Evolutionary conservation across 768 basidiomycete species (phyloP), one percentile per base, ranked within the genome.

Genomic region (Termitomyces sp.): DNA sequence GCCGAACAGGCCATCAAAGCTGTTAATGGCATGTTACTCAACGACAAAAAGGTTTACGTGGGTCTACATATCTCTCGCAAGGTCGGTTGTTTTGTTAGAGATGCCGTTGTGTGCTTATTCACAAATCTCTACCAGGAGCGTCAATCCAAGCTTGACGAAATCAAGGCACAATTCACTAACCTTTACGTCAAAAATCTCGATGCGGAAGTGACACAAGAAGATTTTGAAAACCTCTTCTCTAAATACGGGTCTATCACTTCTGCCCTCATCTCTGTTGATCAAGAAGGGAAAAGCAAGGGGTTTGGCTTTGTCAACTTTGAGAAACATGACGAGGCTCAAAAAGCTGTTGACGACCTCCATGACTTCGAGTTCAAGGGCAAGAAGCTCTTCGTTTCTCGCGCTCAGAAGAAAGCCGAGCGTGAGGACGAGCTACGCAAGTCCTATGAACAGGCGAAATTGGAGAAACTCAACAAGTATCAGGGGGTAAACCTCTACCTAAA

Each of bases 401-500:
- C 97, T 50, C 97, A 99, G 79, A 98, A 98, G 85, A 96, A 98
- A 80, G 84, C 89, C 32, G 97, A 99, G 79, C 94, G 97, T 54
- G 96, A 99, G 78, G 94, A 98, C 69, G 96, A 98, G 78, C 78
- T 99, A 55, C 90, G 94, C 73, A 85, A 84, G 74, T 90, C 89
- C 2, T 97, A 98, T 75, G 96, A 99, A 79, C 88, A 90, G 71
- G 92, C 94, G 55, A 94, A 95, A 80, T 85, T 94, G 86, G 97
- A 99, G 85, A 95, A 96, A 77, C 76, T 96, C 70, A 91, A 89
- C 88, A 99, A 99, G 79, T 97, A 94, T 70, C 95, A 97, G 68
- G 97, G 97, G 60, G 96, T 98, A 75, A 99, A 99, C 81, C 83
- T 99, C 60, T 99, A 98, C 81, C 89, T 98, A 87, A 99, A 98